These are phyloP conservation scores for Hypoxylon trugodes DNA, from an alignment of 495 filamentous ascomycete genomes.

Conservation along the genomic window DNA sequence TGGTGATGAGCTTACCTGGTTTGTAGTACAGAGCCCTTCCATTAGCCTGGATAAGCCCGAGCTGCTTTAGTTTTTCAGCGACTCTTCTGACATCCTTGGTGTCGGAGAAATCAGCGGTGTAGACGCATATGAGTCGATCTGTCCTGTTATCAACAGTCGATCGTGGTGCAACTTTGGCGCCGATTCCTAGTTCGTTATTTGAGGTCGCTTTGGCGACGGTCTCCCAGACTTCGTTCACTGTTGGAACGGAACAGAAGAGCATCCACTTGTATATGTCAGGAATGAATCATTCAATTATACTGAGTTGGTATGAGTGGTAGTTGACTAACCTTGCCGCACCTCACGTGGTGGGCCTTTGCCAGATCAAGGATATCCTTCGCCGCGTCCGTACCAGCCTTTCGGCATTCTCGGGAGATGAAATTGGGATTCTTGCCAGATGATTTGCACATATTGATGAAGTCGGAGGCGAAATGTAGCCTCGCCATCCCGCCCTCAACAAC, in stretches of 20 bases:
- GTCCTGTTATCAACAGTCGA: constrained; percentile 43
- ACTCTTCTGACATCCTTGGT: constrained; percentile 73
- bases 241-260: constrained; percentile 67
- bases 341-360: constrained; percentile 63
- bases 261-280: constrained; percentile 68
- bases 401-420: constrained; percentile 58
- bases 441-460: constrained; percentile 42
- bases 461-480: constrained; percentile 46
- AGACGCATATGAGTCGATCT: constrained; percentile 73
- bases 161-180: constrained; percentile 72
- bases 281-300: background rate
- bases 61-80: constrained; percentile 62
- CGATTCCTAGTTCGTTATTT: constrained; percentile 69
- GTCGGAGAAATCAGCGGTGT: constrained; percentile 78
- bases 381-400: constrained; percentile 57
- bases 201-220: constrained; percentile 68
- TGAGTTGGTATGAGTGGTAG: background rate
- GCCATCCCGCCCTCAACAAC: constrained; percentile 47
- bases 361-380: constrained; percentile 63
- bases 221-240: constrained; percentile 71
- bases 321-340: constrained; percentile 66
- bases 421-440: constrained; percentile 42
- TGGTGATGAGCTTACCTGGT: constrained; percentile 53
- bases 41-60: constrained; percentile 63
- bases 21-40: constrained; percentile 78